Evolutionary conservation across 257 asterid genomes (phyloP), one percentile per base, ranked within the genome.

Genomic region (Ehretia macrophylla): DNA sequence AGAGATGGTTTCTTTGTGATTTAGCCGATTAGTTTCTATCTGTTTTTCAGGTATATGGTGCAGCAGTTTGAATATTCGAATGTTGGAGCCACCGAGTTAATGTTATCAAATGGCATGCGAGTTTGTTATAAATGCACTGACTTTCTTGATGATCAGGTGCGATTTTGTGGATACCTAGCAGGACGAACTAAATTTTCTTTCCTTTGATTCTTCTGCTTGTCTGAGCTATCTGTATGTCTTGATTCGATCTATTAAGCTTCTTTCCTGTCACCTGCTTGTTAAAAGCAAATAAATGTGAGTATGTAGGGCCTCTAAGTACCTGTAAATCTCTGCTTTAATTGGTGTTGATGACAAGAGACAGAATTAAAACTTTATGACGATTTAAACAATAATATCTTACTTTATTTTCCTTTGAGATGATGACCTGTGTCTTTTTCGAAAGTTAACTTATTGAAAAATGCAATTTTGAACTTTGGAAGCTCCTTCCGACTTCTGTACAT

Each of bases 71-170:
- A 87, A 64, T 72, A 78, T 79, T 64, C 86, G 64, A 62, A 68
- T 60, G 77, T 90, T 62, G 89, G 87, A 37, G 90, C 86, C 11
- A 80, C 87, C 27, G 98, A 90, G 79, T 74, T 90, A 68, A 64
- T 83, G 64, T 89, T 90, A 70, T 87, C 98, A 37, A 90, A 90
- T 74, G 96, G 95, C 73, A 81, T 90, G 87, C 87, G 94, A 68
- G 91, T 90, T 72, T 90, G 96, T 81, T 90, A 87, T 69, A 90
- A 90, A 75, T 83, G 87, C 81, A 90, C 98, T 1, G 91, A 90
- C 74, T 90, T 87, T 76, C 83, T 90, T 60, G 87, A 90, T 69
- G 98, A 90, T 66, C 96, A 90, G 98, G 98, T 90, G 83, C 44
- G 22, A 27, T 35, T 53, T 48, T 23, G 50, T 63, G 22, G 27